Evolutionary conservation across 805 yeast genomes (phyloP), one percentile per base, ranked within the genome.

Genomic region (Citeromyces matritensis): DNA sequence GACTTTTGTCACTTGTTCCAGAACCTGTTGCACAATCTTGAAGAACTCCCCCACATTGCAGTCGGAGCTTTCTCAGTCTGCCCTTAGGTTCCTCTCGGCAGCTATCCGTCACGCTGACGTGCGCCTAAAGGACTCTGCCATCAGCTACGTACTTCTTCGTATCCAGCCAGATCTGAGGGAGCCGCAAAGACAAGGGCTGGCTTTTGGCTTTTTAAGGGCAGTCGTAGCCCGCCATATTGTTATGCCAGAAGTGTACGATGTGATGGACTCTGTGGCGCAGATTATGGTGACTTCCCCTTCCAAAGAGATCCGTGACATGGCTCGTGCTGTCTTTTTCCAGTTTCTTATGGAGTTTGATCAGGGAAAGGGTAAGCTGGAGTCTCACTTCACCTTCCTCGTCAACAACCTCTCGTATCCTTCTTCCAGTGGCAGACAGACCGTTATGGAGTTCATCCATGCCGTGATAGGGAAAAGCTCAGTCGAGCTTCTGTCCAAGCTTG

Each of bases 261-360:
- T 79, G 2, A 75, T 88, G 77, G 93, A 82, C 36, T 65, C 64
- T 30, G 76, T 88, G 3, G 66, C 91, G 7, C 69, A 73, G 36
- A 78, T 84, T 15, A 80, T 91, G 94, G 76, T 91, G 17, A 86
- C 94, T 1, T 83, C 81, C 51, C 95, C 84, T 36, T 64, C 88
- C 3, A 69, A 69, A 31, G 84, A 77, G 44, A 81, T 84, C 33
- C 65, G 97, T 36, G 86, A 79, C 42, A 74, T 80, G 51, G 73
- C 96, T 6, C 68, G 97, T 52, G 69, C 82, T 39, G 73, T 80
- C 2, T 91, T 73, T 48, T 79, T 73, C 49, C 85, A 76, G 43
- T 91, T 91, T 43, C 55, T 91, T 45, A 79, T 84, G 79, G 95
- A 85, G 43, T 91, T 82, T 46, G 97, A 94, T 43, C 96, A 88